These are phyloP conservation scores for Eimeria necatrix DNA, from an alignment of 169 alveolate genomes.

Conservation along the genomic window DNA sequence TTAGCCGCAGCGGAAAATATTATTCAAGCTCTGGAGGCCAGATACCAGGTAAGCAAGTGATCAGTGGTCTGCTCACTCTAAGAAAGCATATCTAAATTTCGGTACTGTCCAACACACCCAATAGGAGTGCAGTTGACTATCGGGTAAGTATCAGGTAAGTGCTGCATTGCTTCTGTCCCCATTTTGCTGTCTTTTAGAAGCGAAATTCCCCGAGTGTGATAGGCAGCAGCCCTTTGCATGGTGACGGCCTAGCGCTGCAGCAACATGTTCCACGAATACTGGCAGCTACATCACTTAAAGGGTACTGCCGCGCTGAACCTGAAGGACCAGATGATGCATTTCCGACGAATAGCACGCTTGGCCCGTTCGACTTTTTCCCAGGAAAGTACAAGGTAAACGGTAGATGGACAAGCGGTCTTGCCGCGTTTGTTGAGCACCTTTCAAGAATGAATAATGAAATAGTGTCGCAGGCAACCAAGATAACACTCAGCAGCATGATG, in stretches of 20 bases:
- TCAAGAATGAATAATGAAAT: no score
- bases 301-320: slow-evolving; percentile 75
- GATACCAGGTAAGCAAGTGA: not conserved
- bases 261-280: slow-evolving; percentile 21
- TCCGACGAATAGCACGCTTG: slow-evolving; percentile 61
- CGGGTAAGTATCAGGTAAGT: no score
- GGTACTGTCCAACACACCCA: no score
- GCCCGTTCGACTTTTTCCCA: slow-evolving; percentile 77
- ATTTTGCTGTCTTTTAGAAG: no score
- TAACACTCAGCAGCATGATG: no score
- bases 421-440: no score
- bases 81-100: no score
- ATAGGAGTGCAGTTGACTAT: no score
- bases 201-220: not conserved
- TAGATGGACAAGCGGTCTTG: no score
- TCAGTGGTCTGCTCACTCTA: no score
- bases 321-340: slow-evolving; percentile 62
- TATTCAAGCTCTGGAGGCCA: slow-evolving; percentile 1
- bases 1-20: slow-evolving; percentile 54
- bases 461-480: no score
- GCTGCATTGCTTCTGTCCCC: no score
- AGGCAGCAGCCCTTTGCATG: not conserved
- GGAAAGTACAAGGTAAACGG: slow-evolving; percentile 79
- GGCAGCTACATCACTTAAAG: slow-evolving; percentile 54
- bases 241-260: not conserved